These are phyloP conservation scores for Chenopodium berlandieri DNA, from an alignment of 148 eudicot genomes.

Conservation along the genomic window DNA sequence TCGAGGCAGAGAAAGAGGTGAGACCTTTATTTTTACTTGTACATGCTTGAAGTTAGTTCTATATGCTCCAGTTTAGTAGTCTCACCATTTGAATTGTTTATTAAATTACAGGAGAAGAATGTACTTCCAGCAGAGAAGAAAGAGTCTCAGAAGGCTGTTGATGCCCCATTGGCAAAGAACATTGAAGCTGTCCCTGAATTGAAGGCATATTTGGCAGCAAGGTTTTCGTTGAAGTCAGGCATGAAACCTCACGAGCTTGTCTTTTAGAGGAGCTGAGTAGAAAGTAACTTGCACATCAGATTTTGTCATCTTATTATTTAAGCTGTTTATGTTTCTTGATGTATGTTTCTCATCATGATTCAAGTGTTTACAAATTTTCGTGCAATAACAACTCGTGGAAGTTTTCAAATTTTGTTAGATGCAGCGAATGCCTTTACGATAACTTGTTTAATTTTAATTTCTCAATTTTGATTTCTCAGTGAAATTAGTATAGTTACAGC, in stretches of 20 bases:
- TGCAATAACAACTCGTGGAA: not conserved
- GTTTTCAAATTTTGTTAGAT: conserved; percentile 13
- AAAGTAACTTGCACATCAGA: not conserved
- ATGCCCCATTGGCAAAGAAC: conserved; percentile 38
- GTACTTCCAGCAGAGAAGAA: conserved; percentile 61
- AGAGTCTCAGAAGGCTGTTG: conserved; percentile 53
- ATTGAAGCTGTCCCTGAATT: conserved; percentile 49
- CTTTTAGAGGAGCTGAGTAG: conserved; percentile 32
- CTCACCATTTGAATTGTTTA: not conserved
- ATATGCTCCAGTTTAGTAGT: not conserved
- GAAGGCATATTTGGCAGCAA: conserved; percentile 53
- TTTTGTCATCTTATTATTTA: not conserved
- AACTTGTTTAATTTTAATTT: not conserved
- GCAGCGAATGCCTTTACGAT: not conserved
- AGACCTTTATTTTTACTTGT: not conserved
- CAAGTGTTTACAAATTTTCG: not conserved
- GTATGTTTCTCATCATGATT: conserved; percentile 1
- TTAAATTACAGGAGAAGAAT: conserved; percentile 41
- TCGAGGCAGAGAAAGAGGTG: conserved; percentile 66
- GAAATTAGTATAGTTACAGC: too few species aligned
- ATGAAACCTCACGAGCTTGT: conserved; percentile 70
- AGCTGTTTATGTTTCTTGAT: not conserved
- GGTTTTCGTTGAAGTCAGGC: conserved; percentile 55
- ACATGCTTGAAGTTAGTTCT: not conserved
- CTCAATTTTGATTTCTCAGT: too few species aligned